These are phyloP conservation scores for Bassia scoparia DNA, from an alignment of 148 eudicot species.

Conservation along the genomic window DNA sequence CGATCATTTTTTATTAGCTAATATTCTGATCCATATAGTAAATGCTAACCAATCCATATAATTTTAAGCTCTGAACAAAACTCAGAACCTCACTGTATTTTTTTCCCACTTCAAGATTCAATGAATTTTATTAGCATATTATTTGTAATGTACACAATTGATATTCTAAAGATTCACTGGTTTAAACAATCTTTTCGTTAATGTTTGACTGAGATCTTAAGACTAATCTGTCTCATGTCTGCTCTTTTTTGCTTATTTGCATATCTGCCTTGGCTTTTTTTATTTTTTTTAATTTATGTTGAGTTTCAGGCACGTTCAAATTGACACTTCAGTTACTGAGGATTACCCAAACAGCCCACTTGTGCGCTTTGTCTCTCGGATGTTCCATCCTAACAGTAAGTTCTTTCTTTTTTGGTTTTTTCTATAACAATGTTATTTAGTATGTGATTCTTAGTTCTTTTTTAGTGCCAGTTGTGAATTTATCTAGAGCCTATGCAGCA, in stretches of 20 bases:
- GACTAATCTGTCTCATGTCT: background rate
- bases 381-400: slow-evolving; percentile 75
- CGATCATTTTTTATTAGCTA: background rate
- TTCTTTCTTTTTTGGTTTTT: background rate
- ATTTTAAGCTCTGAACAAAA: background rate
- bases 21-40: background rate
- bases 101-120: background rate
- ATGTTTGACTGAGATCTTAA: background rate
- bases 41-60: background rate
- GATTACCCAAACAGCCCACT: slow-evolving; percentile 70
- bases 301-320: slow-evolving; percentile 60
- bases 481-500: background rate
- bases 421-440: background rate
- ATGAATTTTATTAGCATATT: background rate
- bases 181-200: background rate
- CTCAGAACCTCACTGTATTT: background rate
- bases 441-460: background rate
- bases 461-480: background rate
- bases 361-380: slow-evolving; percentile 60
- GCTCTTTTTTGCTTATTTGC: background rate
- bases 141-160: background rate
- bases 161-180: background rate
- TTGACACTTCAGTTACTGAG: slow-evolving; percentile 58
- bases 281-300: slow-evolving; percentile 18
- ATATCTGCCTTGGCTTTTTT: slow-evolving; percentile 4